Evolutionary conservation across 106 monocot genomes (phyloP), one percentile per base, ranked within the genome.

Genomic region (Triglochin maritima): DNA sequence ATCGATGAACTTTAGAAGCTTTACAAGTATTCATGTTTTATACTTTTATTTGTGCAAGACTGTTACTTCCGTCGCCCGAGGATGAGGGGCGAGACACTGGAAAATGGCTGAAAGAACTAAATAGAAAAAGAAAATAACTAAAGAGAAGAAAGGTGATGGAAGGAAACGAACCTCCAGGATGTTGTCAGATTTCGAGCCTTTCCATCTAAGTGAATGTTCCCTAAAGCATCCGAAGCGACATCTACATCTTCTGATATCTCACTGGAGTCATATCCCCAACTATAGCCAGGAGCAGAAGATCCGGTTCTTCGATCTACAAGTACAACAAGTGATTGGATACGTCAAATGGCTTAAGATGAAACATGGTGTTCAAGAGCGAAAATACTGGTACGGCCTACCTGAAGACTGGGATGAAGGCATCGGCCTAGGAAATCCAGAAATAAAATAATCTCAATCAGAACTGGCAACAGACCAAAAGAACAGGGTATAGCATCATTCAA

Each of bases 181-280:
- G 94, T 76, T 41, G 93, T 77, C 49, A 94, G 53, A 70, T 81
- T 94, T 12, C 87, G 78, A 41, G 90, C 76, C 77, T 94, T 94
- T 58, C 90, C 70, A 56, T 94, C 89, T 48, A 94, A 67, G 9
- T 94, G 94, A 80, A 90, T 84, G 74, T 87, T 87, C 55, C 85
- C 94, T 49, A 94, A 67, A 47, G 87, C 94, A 75, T 68, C 79
- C 12, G 94, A 74, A 63, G 94, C 85, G 51, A 82, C 78, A 41
- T 87, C 60, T 44, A 94, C 81, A 59, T 94, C 94, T 69, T 94
- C 90, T n/a, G 90, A 81, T 3, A 90, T 56, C 16, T 94, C 90
- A 67, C 87, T 83, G 9, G 61, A 52, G 59, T 94, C 87, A 57
- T 94, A 94, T 69, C 85, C 66, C 90, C 90, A 81, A 54, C 71